Base-by-base conservation (phyloP, 2,329 filamentous ascomycete species). In the Peltaster fructicola region DNA sequence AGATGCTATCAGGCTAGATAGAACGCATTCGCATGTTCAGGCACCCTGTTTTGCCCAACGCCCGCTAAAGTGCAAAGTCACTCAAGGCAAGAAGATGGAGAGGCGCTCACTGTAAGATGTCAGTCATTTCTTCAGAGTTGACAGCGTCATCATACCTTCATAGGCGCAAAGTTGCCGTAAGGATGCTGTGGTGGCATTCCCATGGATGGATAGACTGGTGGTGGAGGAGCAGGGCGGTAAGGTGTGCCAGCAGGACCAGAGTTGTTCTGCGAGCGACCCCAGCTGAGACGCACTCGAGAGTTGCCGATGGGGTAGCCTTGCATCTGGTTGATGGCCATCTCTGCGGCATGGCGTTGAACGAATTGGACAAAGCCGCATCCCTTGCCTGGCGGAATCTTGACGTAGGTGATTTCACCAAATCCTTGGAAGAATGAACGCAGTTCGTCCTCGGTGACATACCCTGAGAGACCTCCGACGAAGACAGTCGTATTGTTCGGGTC, bases 251-350 rank as follows among this genome's bases (percentile, higher is more conserved):
- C 88, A 26, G 73, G 73, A 30, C 88, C 88, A 34, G 85, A 95
- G 65, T 98, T 98, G 71, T 95, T 98, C 65, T 98, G 88, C 27
- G 79, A 90, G 37, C 88, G 79, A 36, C 88, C 88, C 88, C 88
- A 98, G 52, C 81, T 92, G 39, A 98, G 68, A 45, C 88, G 82
- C 31, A 98, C 88, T 38, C 88, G 82, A 22, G 85, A 95, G 65
- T 98, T 98, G 28, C 88, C 88, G 45, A 98, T 98, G 13, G 88
- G 88, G 52, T 98, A 98, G 33, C 88, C 88, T 59, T 98, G 88
- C 88, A 98, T 98, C 59, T 98, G 88, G 61, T 98, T 98, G 68
- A 98, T 98, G 40, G 88, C 88, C 88, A 98, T 98, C 61, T 98
- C 88, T 8, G 88, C 88, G 26, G 88, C 88, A 47, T 98, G 88